A percentile compares a stretch with the other conserved stretches of the same genome.
Evolutionary conservation across 164 flowering plant genomes (phyloP).

Genomic region (Umbilicus rupestris): DNA sequence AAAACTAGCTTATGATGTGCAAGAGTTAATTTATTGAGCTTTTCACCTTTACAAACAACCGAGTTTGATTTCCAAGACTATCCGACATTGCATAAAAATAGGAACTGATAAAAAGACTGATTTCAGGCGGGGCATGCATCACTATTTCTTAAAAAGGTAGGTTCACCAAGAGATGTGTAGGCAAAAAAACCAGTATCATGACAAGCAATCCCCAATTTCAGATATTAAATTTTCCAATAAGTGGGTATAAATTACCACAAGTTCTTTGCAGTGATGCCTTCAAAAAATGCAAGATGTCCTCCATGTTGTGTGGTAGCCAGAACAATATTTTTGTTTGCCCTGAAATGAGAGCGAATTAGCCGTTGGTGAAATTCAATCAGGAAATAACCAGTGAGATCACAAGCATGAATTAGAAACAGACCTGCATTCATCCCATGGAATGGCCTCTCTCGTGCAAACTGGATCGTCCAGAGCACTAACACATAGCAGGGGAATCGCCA

Average conservation of each 20-base stretch:
- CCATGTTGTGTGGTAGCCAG: constrained; percentile 78
- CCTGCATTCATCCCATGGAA: constrained; percentile 99
- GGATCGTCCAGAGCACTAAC: constrained; percentile 96
- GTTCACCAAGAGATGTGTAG: background rate
- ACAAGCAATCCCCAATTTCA: background rate
- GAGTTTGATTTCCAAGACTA: too few species aligned
- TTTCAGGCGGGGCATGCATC: too few species aligned
- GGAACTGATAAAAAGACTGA: too few species aligned
- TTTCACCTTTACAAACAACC: too few species aligned
- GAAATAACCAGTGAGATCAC: background rate
- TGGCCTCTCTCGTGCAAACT: constrained; percentile 86
- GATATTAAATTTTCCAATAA: background rate
- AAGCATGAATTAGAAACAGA: constrained; percentile 10
- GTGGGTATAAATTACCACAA: constrained; percentile 41
- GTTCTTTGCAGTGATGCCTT: constrained; percentile 53
- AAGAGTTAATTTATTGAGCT: too few species aligned
- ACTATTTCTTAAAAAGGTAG: too few species aligned
- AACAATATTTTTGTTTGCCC: constrained; percentile 70
- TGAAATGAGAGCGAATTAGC: constrained; percentile 16
- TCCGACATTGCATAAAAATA: too few species aligned
- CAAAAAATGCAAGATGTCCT: constrained; percentile 82
- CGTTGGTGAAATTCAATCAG: background rate
- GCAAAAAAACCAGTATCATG: background rate
- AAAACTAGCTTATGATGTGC: too few species aligned
- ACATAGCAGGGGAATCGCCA: constrained; percentile 84